Evolutionary conservation across 2,329 filamentous ascomycete species (phyloP).

Genomic region (Ophiostoma sp.): DNA sequence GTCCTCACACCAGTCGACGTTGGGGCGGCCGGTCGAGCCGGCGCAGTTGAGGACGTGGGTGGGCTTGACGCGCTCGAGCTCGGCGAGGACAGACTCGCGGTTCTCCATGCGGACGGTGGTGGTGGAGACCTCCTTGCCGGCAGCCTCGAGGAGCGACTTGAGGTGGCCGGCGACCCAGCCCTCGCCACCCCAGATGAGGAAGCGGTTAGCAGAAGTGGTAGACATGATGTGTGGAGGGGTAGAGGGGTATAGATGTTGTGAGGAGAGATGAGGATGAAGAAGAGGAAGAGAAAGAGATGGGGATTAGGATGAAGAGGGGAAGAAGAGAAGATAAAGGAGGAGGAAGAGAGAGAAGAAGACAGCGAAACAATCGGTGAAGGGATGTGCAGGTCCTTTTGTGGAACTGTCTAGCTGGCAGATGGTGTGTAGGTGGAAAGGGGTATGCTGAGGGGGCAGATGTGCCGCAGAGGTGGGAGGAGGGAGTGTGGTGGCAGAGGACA

Average conservation of each 20-base stretch:
- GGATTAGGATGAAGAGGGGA: neutral
- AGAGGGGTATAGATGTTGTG: neutral
- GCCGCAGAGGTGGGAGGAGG: neutral
- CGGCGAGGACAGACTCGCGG: slow-evolving; percentile 50
- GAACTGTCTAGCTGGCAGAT: slow-evolving; percentile 11
- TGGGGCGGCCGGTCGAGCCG: slow-evolving; percentile 61
- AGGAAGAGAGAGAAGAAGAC: slow-evolving; percentile 15
- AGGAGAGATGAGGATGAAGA: slow-evolving; percentile 4
- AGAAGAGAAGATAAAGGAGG: neutral
- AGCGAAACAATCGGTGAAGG: slow-evolving; percentile 23
- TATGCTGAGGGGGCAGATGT: neutral
- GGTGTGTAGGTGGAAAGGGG: slow-evolving; percentile 6
- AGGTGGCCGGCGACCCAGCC: slow-evolving; percentile 61
- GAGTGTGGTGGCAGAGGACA: slow-evolving; percentile 1
- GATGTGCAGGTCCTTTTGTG: slow-evolving; percentile 22
- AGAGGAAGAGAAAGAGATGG: neutral
- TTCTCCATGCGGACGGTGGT: slow-evolving; percentile 63
- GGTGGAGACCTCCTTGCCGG: slow-evolving; percentile 56
- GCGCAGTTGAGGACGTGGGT: slow-evolving; percentile 64
- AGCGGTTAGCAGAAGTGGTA: slow-evolving; percentile 38
- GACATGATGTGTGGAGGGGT: slow-evolving; percentile 22
- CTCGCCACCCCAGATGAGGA: slow-evolving; percentile 60
- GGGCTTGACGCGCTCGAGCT: slow-evolving; percentile 55
- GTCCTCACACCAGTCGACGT: slow-evolving; percentile 68
- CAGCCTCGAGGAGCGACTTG: slow-evolving; percentile 50